Base-by-base conservation (phyloP, 108 stramenopile genomes). In the Nitzschia sp. region DNA sequence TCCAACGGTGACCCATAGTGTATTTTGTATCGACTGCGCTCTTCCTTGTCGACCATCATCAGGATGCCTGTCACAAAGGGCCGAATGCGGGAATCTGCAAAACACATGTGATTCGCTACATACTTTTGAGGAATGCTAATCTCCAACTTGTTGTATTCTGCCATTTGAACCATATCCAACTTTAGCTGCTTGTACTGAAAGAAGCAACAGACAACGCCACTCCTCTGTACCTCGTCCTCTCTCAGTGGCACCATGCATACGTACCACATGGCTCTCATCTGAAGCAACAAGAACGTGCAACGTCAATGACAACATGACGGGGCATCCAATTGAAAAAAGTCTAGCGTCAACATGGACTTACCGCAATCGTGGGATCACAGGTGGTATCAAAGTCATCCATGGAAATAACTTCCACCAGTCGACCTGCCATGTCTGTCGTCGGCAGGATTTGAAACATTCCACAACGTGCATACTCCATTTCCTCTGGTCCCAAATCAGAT, bases 201-300 rank as follows among this genome's bases (percentile, higher is more conserved):
- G 7, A 58, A n/a, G 2, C 65, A 56, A n/a, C 25, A 15, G 20
- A 67, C 58, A 0, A 74, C 7, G 0, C 73, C 73, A 0, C 19
- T 54, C 14, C 48, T 56, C 43, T 69, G 67, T 6, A 39, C 46
- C 20, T 56, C 54, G 55, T 64, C 67, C 8, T 76, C 75, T 40
- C 55, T 39, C 8, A 62, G 3, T 25, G 44, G 1, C 2, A 57
- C 24, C 25, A 17, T 43, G 25, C 59, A 14, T 10, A 67, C 15
- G 51, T 74, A 74, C 71, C 71, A 72, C 46, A 55, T 55, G 15
- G 63, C 53, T 21, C 51, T 50, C 60, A 53, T 40, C 68, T 51
- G 22, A 54, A 22, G 8, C 22, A 15, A 54, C 1, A 20, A 17
- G n/a, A n/a, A 44, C 43, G 12, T 11, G 43, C 10, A 9, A 44